Percentiles rank a stretch among this genome's conserved stretches.
phyloP scores from a whole-genome alignment of 306 rosid genomes.

The Astragalus glycyphyllos region DNA sequence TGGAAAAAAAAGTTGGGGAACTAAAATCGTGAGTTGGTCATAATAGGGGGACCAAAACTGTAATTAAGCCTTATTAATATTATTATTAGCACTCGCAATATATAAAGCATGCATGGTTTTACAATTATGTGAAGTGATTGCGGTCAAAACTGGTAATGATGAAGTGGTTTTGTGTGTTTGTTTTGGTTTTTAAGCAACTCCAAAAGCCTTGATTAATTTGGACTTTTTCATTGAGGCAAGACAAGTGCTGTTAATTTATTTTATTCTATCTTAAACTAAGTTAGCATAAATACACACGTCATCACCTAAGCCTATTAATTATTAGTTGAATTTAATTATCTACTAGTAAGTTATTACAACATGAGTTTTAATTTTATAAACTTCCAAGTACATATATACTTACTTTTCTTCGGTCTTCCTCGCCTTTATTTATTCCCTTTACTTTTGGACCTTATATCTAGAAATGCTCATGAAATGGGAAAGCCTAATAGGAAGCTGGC shows the following conservation, averaged over 20 bases:
- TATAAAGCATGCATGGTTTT: slow-evolving; percentile 24
- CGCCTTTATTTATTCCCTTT: background rate
- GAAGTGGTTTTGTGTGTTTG: slow-evolving; percentile 36
- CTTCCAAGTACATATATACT: background rate
- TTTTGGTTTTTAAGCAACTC: slow-evolving; percentile 44
- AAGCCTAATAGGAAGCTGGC: no score
- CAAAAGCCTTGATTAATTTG: slow-evolving; percentile 20
- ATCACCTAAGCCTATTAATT: slow-evolving; percentile 16
- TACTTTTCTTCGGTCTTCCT: background rate
- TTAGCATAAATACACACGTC: background rate
- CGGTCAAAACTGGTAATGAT: slow-evolving; percentile 44
- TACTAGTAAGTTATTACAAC: background rate
- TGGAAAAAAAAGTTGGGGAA: no score
- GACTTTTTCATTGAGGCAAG: slow-evolving; percentile 22
- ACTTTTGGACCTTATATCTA: background rate
- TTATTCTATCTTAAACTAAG: slow-evolving; percentile 1
- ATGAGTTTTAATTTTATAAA: slow-evolving; percentile 31
- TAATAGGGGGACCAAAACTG: no score
- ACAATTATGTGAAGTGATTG: slow-evolving; percentile 46
- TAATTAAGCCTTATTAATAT: no score
- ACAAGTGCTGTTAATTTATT: background rate
- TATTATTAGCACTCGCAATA: slow-evolving; percentile 9
- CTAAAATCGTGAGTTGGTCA: no score
- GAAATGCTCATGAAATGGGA: no score
- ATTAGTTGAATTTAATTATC: background rate